Base-by-base conservation (phyloP, 2,329 filamentous ascomycete genomes). In the Verticillium alfalfae region DNA sequence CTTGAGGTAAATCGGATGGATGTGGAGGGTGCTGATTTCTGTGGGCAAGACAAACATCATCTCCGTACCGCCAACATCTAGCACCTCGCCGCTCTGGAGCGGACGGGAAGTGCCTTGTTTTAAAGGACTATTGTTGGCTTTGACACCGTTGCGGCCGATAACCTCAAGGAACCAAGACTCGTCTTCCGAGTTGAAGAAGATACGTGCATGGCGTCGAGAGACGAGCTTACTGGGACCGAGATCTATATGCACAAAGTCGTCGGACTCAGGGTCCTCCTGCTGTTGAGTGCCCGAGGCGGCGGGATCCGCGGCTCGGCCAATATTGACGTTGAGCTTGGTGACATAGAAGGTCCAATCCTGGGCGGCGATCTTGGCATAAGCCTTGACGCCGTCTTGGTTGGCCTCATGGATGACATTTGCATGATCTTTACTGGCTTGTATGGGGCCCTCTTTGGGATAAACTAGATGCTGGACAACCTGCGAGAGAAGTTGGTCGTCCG, bases 31-130 rank as follows among this genome's bases (percentile, higher is more conserved):
- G 61, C 79, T 81, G 56, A 86, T 81, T 66, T 91, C 88, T 31
- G 86, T 87, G 0, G 95, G 94, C n/a, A 96, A 85, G 57, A 97
- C 92, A 75, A 99, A 99, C 82, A 98, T 94, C 95, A 99, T 99
- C 78, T 99, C 94, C 1, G 95, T 91, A 60, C 91, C 91, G 68
- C 90, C 90, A 70, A 98, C 91, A 71, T 97, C 93, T 62, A 99
- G 88, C 54, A 98, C 92, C 72, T 94, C 89, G 62, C 95, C 95
- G 69, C 93, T 97, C 52, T 87, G 86, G 34, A 99, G 82, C 36
- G 85, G 78, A 38, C 86, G 84, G 39, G 86, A 82, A 45, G 83
- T 78, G 13, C 89, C 89, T 59, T 88, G 83, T 69, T 90, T 90
- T 61, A 96, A 78, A 22, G 84, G 79, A 58, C 78, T 77, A 64